Evolutionary conservation across 805 yeast genomes (phyloP).

Genomic region (Debaryomyces maramus): DNA sequence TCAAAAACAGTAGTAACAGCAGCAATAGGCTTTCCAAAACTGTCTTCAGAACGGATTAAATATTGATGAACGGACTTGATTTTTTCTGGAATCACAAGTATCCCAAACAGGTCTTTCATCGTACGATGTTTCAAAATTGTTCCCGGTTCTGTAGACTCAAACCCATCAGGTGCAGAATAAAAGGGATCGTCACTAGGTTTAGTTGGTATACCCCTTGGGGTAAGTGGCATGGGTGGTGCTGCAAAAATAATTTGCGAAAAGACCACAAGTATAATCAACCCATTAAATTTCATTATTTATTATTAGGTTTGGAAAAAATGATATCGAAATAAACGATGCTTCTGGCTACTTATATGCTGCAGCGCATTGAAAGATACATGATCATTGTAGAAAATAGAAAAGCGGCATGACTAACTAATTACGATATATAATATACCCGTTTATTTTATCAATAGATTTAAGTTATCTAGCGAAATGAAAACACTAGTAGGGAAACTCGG

Average conservation of each 20-base stretch:
- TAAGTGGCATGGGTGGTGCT: background rate
- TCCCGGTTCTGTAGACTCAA: constrained; percentile 10
- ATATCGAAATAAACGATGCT: too few relatives aligned
- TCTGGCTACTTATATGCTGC: too few relatives aligned
- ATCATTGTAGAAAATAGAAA: too few relatives aligned
- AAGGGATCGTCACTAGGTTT: constrained; percentile 16
- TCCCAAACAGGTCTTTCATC: constrained; percentile 4
- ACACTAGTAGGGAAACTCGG: too few relatives aligned
- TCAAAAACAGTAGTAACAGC: constrained; percentile 19
- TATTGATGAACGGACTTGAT: constrained; percentile 22
- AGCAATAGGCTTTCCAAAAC: constrained; percentile 19
- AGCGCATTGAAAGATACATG: too few relatives aligned
- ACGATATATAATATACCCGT: too few relatives aligned
- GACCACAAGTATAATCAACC: too few relatives aligned
- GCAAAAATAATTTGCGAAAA: background rate
- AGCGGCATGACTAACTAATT: too few relatives aligned
- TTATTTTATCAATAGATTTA: too few relatives aligned
- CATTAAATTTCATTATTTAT: too few relatives aligned
- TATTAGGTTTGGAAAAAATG: too few relatives aligned
- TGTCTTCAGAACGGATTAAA: constrained; percentile 23
- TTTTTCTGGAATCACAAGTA: constrained; percentile 7
- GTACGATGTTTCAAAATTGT: constrained; percentile 10
- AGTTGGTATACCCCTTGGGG: background rate
- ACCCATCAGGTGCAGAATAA: constrained; percentile 13
- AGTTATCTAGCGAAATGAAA: too few relatives aligned